Conservation (phyloP, 78 protist species). For the Speleostelium caveatum region DNA sequence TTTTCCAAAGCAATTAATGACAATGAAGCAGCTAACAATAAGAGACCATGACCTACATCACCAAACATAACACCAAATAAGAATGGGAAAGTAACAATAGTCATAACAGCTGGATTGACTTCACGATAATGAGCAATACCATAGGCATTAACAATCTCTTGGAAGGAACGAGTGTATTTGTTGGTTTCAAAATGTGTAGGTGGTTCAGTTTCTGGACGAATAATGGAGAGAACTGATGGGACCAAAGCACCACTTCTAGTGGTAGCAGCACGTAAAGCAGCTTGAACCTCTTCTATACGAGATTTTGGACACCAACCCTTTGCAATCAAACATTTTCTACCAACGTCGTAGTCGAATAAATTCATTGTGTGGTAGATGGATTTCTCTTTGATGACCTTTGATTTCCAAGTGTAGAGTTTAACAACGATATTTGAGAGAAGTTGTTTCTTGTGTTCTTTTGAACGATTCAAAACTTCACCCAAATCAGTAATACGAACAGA, state of each 20-base stretch:
- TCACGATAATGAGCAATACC: conserved; percentile 98
- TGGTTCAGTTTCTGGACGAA: conserved; percentile 86
- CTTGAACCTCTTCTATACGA: conserved; percentile 42
- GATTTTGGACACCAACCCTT: conserved; percentile 94
- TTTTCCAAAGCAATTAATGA: conserved; percentile 89
- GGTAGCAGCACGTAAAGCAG: conserved; percentile 80
- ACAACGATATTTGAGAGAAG: conserved; percentile 47
- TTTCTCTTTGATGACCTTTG: conserved; percentile 86
- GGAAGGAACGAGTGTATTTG: conserved; percentile 90
- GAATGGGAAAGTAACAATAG: conserved; percentile 99
- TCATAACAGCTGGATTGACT: conserved; percentile 88
- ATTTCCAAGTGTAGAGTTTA: conserved; percentile 61
- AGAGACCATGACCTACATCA: conserved; percentile 99
- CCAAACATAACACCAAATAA: conserved; percentile 99
- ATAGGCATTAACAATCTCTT: conserved; percentile 96
- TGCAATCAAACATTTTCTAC: conserved; percentile 87
- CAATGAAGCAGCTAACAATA: conserved; percentile 86
- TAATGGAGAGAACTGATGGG: conserved; percentile 82
- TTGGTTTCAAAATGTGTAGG: conserved; percentile 96
- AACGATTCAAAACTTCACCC: conserved; percentile 68
- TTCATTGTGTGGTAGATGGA: conserved; percentile 95
- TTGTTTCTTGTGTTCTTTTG: conserved; percentile 74
- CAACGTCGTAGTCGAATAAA: conserved; percentile 89
- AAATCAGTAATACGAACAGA: conserved; percentile 66
- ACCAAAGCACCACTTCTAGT: conserved; percentile 82